Conservation (phyloP, 441 rosid species). For the Melastoma candidum region DNA sequence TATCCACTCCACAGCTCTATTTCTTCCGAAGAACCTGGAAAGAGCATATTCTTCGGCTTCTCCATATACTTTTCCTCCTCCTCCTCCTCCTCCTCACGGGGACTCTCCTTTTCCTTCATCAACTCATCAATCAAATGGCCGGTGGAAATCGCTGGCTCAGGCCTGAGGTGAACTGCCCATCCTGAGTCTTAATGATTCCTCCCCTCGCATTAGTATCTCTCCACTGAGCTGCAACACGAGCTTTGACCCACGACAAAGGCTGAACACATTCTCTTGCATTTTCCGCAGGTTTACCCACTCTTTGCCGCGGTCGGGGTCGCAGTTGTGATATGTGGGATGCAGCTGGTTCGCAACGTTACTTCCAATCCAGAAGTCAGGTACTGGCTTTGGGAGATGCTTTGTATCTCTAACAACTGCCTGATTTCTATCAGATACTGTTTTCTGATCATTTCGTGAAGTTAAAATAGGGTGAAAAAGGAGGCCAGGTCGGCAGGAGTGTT, state of each 20-base stretch:
- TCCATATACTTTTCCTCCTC: too few relatives aligned
- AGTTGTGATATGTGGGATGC: slow-evolving; percentile 72
- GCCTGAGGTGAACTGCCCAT: slow-evolving; percentile 51
- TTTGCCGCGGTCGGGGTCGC: slow-evolving; percentile 88
- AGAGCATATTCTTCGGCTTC: too few relatives aligned
- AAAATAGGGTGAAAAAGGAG: too few relatives aligned
- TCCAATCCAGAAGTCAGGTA: slow-evolving; percentile 98
- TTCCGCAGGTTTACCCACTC: slow-evolving; percentile 70
- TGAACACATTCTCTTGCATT: neutral
- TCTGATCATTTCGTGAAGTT: too few relatives aligned
- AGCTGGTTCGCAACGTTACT: slow-evolving; percentile 73
- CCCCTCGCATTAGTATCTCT: neutral
- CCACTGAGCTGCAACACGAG: slow-evolving; percentile 6
- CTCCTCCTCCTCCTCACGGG: too few relatives aligned
- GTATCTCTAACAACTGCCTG: too few relatives aligned
- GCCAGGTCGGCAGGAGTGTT: too few relatives aligned
- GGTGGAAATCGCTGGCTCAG: slow-evolving; percentile 58
- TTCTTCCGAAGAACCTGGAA: too few relatives aligned
- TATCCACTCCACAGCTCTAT: too few relatives aligned
- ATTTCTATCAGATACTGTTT: too few relatives aligned
- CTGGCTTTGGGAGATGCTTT: too few relatives aligned
- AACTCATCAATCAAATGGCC: slow-evolving; percentile 29
- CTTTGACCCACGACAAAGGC: neutral
- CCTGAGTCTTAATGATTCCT: neutral
- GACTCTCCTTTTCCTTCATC: too few relatives aligned